Base-by-base conservation (phyloP, 2,329 filamentous ascomycete species). In the Talaromyces sp. region DNA sequence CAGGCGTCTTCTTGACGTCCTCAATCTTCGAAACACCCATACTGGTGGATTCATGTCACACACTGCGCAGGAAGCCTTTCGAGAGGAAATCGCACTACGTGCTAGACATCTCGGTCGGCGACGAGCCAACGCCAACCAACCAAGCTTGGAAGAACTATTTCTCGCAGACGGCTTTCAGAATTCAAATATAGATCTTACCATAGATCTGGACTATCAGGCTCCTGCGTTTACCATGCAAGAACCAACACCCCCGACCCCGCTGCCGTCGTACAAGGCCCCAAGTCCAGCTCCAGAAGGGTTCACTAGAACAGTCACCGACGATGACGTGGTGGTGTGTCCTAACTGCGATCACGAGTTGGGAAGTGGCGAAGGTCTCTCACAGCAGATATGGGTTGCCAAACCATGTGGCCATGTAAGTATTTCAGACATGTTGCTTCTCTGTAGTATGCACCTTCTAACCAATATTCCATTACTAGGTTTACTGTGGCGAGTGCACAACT, bases 311-410 rank as follows among this genome's bases (percentile, higher is more conserved):
- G 90, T 91, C 0, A 84, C 80, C 44, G 88, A 91, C 39, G 86
- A 91, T 17, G 84, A 90, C 42, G 81, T 90, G 0, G 82, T 93
- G 2, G 82, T 96, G 1, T 99, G 95, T 72, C 91, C 93, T 0
- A 91, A 91, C 62, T 99, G 95, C 69, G 88, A 89, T 19, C 84
- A 90, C 62, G 93, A 98, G 75, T 79, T 99, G 17, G 89, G 91
- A 6, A 86, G 88, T 57, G 90, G 92, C 15, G 86, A 82, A 59
- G 80, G 82, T 30, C 72, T 80, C 36, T 92, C 96, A 75, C 88
- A 91, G 71, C 90, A 96, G 69, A 93, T 98, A 64, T 98, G 93
- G 92, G 89, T 95, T 0, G 83, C 95, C 39, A 96, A 93, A 75
- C 84, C 84, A 57, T 99, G 95, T 73, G 95, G 95, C 65, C 95